Evolutionary conservation across 768 basidiomycete genomes (phyloP), one percentile per base, ranked within the genome.

Genomic region (Rhizopogon sp.): DNA sequence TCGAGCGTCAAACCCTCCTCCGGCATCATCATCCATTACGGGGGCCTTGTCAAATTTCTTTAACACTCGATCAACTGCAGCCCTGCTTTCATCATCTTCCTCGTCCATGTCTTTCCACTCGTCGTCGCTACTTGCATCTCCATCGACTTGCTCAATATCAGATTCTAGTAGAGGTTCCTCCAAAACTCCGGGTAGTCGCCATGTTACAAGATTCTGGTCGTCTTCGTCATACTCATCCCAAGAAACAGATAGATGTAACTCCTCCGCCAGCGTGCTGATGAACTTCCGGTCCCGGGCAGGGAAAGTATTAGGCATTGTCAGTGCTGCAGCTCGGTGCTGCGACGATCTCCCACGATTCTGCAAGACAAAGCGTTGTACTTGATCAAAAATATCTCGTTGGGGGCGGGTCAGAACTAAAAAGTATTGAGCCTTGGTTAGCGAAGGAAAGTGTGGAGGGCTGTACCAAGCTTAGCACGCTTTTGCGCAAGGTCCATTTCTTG

Each of bases 141-240:
- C 79, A 7, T 71, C 72, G 22, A 69, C 72, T 13, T 64, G 71
- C 13, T 60, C 66, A 3, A 63, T 66, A 20, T 72, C 70, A 60
- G 47, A 55, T 56, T 62, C 72, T 20, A 63, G 66, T 45, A 66
- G 47, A 42, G 70, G 63, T 47, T 76, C 70, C 50, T 73, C 72
- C 39, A 65, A 51, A 17, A 70, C 71, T 7, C 74, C 76, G 2
- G 87, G 87, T 58, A 88, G 76, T 43, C 80, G 68, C 76, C 79
- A 83, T 17, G 85, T 87, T 41, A 90, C 82, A 25, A 94, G 64
- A 62, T 90, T 90, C 64, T 83, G 77, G 57, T 91, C 90, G 44
- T 91, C 75, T 6, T 88, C 89, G 58, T 94, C 89, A 61, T 85
- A 94, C 65, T 95, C 94, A 65, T 98, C 96, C 93, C 94, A 99